Conservation (phyloP, 108 stramenopile genomes). For the Pseudonitzschia multistriata region DNA sequence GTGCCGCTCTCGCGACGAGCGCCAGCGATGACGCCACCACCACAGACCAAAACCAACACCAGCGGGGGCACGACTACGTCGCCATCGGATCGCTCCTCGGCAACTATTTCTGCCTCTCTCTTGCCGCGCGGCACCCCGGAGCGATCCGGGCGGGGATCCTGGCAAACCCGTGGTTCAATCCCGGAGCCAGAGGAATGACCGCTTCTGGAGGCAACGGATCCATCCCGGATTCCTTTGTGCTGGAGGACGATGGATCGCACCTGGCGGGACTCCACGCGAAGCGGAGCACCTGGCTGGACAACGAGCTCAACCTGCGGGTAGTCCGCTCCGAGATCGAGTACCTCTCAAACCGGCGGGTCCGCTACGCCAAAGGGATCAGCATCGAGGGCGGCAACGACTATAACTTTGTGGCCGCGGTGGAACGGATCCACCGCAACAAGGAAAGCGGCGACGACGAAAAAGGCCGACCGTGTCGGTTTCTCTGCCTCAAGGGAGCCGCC, state of each 20-base stretch:
- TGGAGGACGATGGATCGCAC: constrained; percentile 32
- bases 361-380: constrained; percentile 13
- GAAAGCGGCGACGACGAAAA: neutral
- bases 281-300: constrained; percentile 18
- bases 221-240: constrained; percentile 9
- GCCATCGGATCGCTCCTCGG: constrained; percentile 23
- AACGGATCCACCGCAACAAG: neutral
- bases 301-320: constrained; percentile 31
- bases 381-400: constrained; percentile 17
- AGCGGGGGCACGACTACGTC: neutral
- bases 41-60: neutral
- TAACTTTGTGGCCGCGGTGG: constrained; percentile 16
- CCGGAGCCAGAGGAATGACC: neutral
- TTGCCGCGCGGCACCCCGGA: constrained; percentile 35
- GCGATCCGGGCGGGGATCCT: constrained; percentile 26
- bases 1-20: neutral
- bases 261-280: constrained; percentile 25
- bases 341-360: constrained; percentile 24
- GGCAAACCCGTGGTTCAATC: constrained; percentile 27
- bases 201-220: neutral
- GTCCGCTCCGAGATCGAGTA: constrained; percentile 26
- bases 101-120: constrained; percentile 23
- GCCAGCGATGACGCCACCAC: too few species aligned
- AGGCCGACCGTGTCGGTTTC: neutral
- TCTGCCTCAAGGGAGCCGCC: constrained; percentile 24